Percentiles rank a stretch among this genome's conserved stretches.
phyloP scores from a whole-genome alignment of 1,139 yeast species.

The Hansenula sp. region DNA sequence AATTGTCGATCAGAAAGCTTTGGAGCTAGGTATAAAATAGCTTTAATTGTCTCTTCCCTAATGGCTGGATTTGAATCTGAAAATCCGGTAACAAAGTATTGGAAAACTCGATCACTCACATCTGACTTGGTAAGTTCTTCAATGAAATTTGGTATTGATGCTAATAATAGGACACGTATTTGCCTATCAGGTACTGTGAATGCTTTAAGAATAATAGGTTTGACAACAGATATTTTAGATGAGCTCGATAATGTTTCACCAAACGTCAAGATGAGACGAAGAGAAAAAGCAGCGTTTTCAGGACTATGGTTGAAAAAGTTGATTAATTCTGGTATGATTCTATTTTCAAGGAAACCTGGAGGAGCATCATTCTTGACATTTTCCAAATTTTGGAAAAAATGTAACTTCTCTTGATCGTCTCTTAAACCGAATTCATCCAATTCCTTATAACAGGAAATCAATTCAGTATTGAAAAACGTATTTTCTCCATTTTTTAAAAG shows the following conservation, averaged over 20 bases:
- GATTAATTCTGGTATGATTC: slow-evolving; percentile 68
- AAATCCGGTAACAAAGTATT: slow-evolving; percentile 69
- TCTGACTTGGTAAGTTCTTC: slow-evolving; percentile 52
- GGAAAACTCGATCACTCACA: slow-evolving; percentile 68
- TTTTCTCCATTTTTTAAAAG: slow-evolving; percentile 43
- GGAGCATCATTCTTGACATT: slow-evolving; percentile 38
- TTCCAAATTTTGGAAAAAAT: slow-evolving; percentile 46
- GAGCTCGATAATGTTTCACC: slow-evolving; percentile 36
- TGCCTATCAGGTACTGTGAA: slow-evolving; percentile 73
- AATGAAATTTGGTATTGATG: slow-evolving; percentile 55
- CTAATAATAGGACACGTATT: slow-evolving; percentile 65
- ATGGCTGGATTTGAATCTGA: slow-evolving; percentile 79
- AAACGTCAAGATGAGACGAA: slow-evolving; percentile 45
- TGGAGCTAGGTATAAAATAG: slow-evolving; percentile 60
- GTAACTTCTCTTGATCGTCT: slow-evolving; percentile 46
- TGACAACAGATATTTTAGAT: slow-evolving; percentile 43
- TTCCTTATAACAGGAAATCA: slow-evolving; percentile 45
- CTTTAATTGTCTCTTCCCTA: slow-evolving; percentile 76
- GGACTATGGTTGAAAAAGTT: slow-evolving; percentile 29
- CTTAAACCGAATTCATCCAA: slow-evolving; percentile 52
- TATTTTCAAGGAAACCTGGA: slow-evolving; percentile 56
- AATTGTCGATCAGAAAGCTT: slow-evolving; percentile 76
- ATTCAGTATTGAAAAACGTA: slow-evolving; percentile 38
- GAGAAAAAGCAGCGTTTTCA: slow-evolving; percentile 30
- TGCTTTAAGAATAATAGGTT: slow-evolving; percentile 62